Base-by-base conservation (phyloP, 441 rosid species). In the Gossypium gossypioides region DNA sequence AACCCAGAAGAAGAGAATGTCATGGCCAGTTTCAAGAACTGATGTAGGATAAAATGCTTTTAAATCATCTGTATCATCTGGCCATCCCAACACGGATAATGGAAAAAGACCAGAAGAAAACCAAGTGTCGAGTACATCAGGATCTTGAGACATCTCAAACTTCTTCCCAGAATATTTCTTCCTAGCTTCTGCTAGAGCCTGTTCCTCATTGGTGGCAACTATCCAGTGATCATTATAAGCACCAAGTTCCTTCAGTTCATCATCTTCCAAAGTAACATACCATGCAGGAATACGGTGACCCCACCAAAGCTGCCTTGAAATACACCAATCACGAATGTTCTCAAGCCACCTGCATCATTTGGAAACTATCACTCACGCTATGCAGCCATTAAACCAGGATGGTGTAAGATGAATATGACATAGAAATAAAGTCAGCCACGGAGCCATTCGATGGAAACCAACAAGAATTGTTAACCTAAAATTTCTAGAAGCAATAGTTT, bases 301-400 rank as follows among this genome's bases (percentile, higher is more conserved):
- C 97, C 97, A 92, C 99, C 97, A 94, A 42, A 94, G 96, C 80
- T 94, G 97, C 88, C 97, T 88, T 57, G 94, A 90, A 76, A 94
- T 78, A 80, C 97, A 94, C 99, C 99, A 92, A 82, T 94, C 99
- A 64, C 90, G 93, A 63, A 95, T 92, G 78, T 88, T 89, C 82
- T 94, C 97, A 73, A 92, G 96, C 99, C 99, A 94, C 78, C 99
- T 90, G 88, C 19, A 54, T 71, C 57, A 57, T 80, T 78, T 58
- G 67, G 50, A 69, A 32, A 10, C 50, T 2, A 29, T 68, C 19
- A 51, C 27, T 52, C 48, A 54, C 1, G 13, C 34, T 12, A 69
- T 12, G 18, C 50, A 8, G 6, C 50, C 50, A 68, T 10, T 18
- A 52, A 52, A 32, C 18, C 46, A 4, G 12, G 27, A 32, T 1